phyloP scores from a whole-genome alignment of 2,329 filamentous ascomycete genomes.

The Arthroderma sp. region DNA sequence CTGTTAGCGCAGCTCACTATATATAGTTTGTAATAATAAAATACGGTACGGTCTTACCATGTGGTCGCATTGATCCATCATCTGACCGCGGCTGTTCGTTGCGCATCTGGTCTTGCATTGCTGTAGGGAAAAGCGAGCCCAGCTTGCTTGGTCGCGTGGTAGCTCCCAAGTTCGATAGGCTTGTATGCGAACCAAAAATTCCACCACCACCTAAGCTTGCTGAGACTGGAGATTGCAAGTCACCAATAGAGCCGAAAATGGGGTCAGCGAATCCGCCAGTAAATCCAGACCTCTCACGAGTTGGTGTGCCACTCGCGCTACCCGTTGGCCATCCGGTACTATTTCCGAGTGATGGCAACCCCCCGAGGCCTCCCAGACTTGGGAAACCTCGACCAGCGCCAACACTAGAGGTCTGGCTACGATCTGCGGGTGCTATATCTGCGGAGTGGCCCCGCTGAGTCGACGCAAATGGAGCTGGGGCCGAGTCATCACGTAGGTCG shows the following conservation, averaged over 20 bases:
- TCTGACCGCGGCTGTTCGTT: constrained; percentile 47
- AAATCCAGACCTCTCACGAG: constrained; percentile 41
- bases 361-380: constrained; percentile 39
- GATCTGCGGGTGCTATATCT: constrained; percentile 56
- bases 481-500: constrained; percentile 39
- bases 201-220: constrained; percentile 29
- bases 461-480: constrained; percentile 40
- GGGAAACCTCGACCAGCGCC: constrained; percentile 55
- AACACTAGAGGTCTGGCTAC: constrained; percentile 84
- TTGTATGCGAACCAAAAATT: constrained; percentile 51
- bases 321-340: constrained; percentile 39
- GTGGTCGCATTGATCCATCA: constrained; percentile 45
- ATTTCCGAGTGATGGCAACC: constrained; percentile 41
- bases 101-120: constrained; percentile 88
- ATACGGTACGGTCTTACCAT: constrained; percentile 30
- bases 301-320: constrained; percentile 63
- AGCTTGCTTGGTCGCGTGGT: constrained; percentile 69
- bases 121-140: constrained; percentile 71
- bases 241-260: constrained; percentile 62
- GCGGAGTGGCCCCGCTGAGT: constrained; percentile 40
- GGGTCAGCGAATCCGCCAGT: constrained; percentile 42
- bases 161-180: constrained; percentile 46
- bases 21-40: neutral
- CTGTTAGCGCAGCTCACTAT: constrained; percentile 1
- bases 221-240: constrained; percentile 47